These are phyloP conservation scores for Diplosphaera chodatii DNA, from an alignment of 139 green algal species.

Conservation along the genomic window DNA sequence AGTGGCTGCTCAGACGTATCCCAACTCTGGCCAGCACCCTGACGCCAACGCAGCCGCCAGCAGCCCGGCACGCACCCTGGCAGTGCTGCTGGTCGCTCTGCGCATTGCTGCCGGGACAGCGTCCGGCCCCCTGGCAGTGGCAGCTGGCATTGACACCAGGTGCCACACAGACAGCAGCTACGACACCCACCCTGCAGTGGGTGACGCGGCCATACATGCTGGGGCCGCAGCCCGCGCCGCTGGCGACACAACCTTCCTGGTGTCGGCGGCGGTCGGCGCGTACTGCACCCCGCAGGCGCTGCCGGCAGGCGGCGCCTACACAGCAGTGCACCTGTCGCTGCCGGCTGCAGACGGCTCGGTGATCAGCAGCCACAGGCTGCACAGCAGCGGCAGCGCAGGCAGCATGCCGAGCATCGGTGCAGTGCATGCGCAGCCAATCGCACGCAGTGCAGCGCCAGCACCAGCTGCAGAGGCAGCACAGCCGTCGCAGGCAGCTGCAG, in stretches of 20 bases:
- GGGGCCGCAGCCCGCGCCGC: neutral
- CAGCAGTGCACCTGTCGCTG: neutral
- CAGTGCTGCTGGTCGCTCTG: neutral
- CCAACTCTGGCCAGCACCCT: too few species aligned
- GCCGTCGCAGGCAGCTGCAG: neutral
- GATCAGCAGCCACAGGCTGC: constrained; percentile 5
- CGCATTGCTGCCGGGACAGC: neutral
- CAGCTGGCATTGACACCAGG: neutral
- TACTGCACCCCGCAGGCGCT: neutral
- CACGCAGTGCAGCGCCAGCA: too few species aligned
- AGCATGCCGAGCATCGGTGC: neutral
- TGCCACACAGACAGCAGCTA: neutral
- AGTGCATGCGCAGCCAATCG: neutral
- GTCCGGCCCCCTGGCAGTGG: neutral
- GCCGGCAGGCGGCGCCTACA: neutral
- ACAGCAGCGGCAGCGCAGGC: neutral
- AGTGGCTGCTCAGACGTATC: too few species aligned
- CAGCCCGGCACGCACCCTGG: neutral
- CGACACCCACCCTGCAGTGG: constrained; percentile 15
- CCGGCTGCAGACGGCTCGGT: neutral
- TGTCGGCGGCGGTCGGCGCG: neutral
- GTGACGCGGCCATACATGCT: constrained; percentile 11
- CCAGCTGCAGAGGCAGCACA: neutral
- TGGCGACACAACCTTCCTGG: neutral
- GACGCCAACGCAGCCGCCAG: too few species aligned